A percentile compares a stretch with the other conserved stretches of the same genome.
Evolutionary conservation across 139 green algal genomes (phyloP).

Genomic region (Coelastrella sp.): DNA sequence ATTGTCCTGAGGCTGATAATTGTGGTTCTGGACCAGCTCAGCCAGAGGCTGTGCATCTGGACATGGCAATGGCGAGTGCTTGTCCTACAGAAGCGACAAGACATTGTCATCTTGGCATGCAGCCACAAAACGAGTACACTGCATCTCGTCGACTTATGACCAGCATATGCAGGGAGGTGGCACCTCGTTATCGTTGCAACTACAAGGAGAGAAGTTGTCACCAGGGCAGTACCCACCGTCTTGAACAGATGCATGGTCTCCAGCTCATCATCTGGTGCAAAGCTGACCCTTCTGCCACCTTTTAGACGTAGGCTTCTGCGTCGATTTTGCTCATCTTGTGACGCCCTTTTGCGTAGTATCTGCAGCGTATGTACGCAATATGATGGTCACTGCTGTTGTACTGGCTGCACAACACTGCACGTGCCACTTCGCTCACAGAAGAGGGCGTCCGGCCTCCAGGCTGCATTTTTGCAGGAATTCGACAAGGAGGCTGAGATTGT

Average conservation of each 20-base stretch:
- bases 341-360: slow-evolving; percentile 56
- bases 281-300: slow-evolving; percentile 71
- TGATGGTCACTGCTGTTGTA: too few species aligned
- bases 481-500: too few species aligned
- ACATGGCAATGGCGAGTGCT: slow-evolving; percentile 19
- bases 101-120: too few species aligned
- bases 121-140: too few species aligned
- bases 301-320: slow-evolving; percentile 52
- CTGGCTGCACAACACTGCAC: too few species aligned
- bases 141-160: too few species aligned
- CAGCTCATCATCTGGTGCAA: slow-evolving; percentile 80
- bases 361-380: slow-evolving; percentile 36
- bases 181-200: too few species aligned
- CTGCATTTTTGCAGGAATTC: too few species aligned
- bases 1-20: not conserved
- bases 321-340: slow-evolving; percentile 61
- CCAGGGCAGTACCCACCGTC: slow-evolving; percentile 47
- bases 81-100: too few species aligned
- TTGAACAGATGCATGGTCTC: slow-evolving; percentile 75
- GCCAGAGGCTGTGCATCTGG: slow-evolving; percentile 41
- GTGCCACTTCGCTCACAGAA: slow-evolving; percentile 13
- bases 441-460: slow-evolving; percentile 26
- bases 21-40: slow-evolving; percentile 36
- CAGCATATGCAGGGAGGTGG: too few species aligned
- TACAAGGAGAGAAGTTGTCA: not conserved